Conservation (phyloP, 139 green algal species). For the Nannochloris sp. region DNA sequence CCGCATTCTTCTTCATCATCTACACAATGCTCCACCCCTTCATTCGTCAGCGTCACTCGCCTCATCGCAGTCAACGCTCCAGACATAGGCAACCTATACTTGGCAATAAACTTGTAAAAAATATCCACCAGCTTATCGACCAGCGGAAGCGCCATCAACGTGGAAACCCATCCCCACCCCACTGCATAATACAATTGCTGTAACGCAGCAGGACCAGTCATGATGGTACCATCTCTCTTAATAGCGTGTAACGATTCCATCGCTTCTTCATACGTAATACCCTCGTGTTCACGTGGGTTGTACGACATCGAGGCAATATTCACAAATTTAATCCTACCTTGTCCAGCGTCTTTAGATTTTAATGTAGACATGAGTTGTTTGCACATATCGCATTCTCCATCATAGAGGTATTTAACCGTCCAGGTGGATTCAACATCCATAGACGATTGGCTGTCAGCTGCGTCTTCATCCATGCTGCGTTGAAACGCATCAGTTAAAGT, state of each 20-base stretch:
- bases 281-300: conserved; percentile 29
- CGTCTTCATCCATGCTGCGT: conserved; percentile 9
- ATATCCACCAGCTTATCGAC: conserved; percentile 42
- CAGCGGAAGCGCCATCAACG: conserved; percentile 50
- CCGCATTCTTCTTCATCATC: conserved; percentile 31
- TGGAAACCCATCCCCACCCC: conserved; percentile 60
- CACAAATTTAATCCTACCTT: conserved; percentile 14
- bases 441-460: background rate
- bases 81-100: conserved; percentile 45
- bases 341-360: conserved; percentile 32
- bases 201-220: conserved; percentile 51
- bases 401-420: conserved; percentile 66
- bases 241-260: conserved; percentile 75
- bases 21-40: conserved; percentile 31
- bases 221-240: conserved; percentile 38
- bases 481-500: background rate
- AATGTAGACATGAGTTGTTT: conserved; percentile 49
- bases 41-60: conserved; percentile 36
- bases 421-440: conserved; percentile 8
- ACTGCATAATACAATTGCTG: conserved; percentile 51
- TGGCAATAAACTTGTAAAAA: conserved; percentile 60
- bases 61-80: conserved; percentile 48
- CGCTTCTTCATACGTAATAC: conserved; percentile 47
- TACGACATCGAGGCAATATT: conserved; percentile 32
- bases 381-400: conserved; percentile 66